phyloP scores from a whole-genome alignment of 768 basidiomycete genomes.

The Suillus discolor region DNA sequence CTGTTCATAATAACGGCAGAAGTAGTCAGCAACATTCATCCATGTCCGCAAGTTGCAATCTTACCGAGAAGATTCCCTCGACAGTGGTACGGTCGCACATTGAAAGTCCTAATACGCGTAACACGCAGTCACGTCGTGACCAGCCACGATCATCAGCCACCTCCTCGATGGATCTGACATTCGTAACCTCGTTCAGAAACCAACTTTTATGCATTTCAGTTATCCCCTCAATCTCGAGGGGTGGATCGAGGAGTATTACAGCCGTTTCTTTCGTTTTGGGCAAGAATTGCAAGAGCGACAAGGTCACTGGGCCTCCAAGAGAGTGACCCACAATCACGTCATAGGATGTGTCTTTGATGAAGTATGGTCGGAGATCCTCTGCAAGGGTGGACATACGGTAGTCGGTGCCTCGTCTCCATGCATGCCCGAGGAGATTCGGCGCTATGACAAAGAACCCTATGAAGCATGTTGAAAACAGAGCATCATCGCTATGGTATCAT shows the following conservation, averaged over 20 bases:
- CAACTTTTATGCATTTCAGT: background rate
- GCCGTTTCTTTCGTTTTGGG: conserved; percentile 8
- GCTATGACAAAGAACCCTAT: conserved; percentile 24
- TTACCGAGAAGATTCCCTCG: background rate
- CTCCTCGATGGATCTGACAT: background rate
- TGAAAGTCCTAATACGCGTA: conserved; percentile 7
- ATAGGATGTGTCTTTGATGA: conserved; percentile 10
- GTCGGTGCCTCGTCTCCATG: conserved; percentile 12
- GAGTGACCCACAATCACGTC: conserved; percentile 25
- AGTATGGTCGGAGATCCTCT: conserved; percentile 18
- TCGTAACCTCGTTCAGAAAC: conserved; percentile 1
- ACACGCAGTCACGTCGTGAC: conserved; percentile 14
- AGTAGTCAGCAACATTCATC: background rate
- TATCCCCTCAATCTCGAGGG: conserved; percentile 2
- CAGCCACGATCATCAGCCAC: conserved; percentile 16
- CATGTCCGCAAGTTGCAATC: background rate
- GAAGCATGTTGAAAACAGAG: background rate
- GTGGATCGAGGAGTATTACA: conserved; percentile 17
- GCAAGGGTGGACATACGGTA: conserved; percentile 13
- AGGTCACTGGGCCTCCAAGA: conserved; percentile 16
- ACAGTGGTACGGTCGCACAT: conserved; percentile 8
- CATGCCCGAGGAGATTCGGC: conserved; percentile 21
- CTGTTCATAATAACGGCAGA: background rate
- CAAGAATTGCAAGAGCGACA: conserved; percentile 20
- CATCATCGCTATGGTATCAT: background rate